phyloP scores from a whole-genome alignment of 495 filamentous ascomycete genomes.

The Penicillium subrubescens region DNA sequence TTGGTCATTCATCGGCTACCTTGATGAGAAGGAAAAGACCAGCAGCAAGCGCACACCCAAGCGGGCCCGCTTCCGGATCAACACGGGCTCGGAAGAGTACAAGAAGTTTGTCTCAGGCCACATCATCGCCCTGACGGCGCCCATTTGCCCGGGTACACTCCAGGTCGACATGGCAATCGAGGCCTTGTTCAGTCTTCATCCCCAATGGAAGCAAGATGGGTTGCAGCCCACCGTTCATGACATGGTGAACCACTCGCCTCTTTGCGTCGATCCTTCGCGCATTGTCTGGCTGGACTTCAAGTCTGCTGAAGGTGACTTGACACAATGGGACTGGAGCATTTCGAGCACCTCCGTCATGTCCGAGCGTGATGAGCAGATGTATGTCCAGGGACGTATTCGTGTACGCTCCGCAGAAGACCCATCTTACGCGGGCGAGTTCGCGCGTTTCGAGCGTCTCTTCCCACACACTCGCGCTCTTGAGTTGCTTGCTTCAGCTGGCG shows the following conservation, averaged over 20 bases:
- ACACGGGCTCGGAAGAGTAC: constrained; percentile 44
- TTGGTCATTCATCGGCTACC: constrained; percentile 46
- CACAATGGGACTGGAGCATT: constrained; percentile 1
- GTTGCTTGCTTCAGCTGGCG: neutral
- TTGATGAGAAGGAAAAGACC: constrained; percentile 25
- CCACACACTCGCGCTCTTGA: constrained; percentile 18
- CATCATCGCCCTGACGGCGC: constrained; percentile 47
- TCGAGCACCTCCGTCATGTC: neutral
- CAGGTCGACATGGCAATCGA: constrained; percentile 53
- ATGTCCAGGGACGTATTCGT: neutral
- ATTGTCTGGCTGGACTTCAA: constrained; percentile 41
- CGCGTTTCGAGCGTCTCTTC: constrained; percentile 45
- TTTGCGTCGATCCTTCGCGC: constrained; percentile 45
- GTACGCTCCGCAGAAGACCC: neutral
- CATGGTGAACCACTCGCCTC: constrained; percentile 46
- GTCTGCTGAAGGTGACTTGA: neutral
- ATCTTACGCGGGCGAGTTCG: constrained; percentile 31
- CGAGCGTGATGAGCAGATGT: neutral
- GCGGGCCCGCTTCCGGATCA: constrained; percentile 48
- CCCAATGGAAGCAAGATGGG: constrained; percentile 23
- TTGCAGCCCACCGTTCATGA: constrained; percentile 39
- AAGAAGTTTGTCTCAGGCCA: constrained; percentile 42
- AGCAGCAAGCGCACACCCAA: neutral
- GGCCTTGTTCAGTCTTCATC: constrained; percentile 41
- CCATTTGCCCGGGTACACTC: constrained; percentile 50